Evolutionary conservation across 169 alveolate genomes (phyloP).

Genomic region (Eimeria zaria): DNA sequence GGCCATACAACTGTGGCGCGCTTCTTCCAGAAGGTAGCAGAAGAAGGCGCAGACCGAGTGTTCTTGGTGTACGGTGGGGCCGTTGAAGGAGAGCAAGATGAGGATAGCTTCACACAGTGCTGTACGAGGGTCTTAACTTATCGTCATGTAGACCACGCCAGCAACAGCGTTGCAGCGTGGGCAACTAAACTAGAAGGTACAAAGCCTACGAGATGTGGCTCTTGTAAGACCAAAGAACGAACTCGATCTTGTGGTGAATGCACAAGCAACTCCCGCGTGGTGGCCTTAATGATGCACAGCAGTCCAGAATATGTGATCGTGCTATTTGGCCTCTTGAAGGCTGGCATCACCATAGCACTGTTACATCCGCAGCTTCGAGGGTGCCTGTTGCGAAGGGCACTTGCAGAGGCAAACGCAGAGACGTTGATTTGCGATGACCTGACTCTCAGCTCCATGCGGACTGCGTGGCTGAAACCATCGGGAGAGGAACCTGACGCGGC

Average conservation of each 20-base stretch:
- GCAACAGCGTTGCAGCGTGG: conserved; percentile 77
- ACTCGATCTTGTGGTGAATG: conserved; percentile 22
- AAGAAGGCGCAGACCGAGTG: conserved; percentile 35
- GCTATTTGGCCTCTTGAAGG: conserved; percentile 57
- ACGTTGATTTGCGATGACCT: conserved; percentile 61
- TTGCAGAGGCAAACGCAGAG: conserved; percentile 31
- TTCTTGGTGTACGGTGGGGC: conserved; percentile 69
- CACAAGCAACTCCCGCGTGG: neutral
- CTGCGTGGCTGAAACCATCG: conserved; percentile 38
- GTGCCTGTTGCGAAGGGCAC: conserved; percentile 47
- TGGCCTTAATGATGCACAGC: conserved; percentile 69
- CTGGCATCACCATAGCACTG: conserved; percentile 56
- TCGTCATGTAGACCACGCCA: conserved; percentile 60
- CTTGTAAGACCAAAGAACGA: neutral
- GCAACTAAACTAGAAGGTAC: conserved; percentile 1
- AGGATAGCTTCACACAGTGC: conserved; percentile 25
- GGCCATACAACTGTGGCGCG: conserved; percentile 41
- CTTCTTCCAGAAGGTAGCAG: conserved; percentile 40
- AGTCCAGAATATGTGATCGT: conserved; percentile 44
- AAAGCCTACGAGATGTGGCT: neutral
- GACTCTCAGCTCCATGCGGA: conserved; percentile 43
- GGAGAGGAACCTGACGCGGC: neutral
- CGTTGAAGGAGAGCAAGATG: neutral
- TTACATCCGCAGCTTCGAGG: conserved; percentile 71
- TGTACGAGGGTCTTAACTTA: conserved; percentile 67